A percentile compares a stretch with the other conserved stretches of the same genome.
phyloP scores from a whole-genome alignment of 116 monocot genomes.

The Trichopus zeylanicus region DNA sequence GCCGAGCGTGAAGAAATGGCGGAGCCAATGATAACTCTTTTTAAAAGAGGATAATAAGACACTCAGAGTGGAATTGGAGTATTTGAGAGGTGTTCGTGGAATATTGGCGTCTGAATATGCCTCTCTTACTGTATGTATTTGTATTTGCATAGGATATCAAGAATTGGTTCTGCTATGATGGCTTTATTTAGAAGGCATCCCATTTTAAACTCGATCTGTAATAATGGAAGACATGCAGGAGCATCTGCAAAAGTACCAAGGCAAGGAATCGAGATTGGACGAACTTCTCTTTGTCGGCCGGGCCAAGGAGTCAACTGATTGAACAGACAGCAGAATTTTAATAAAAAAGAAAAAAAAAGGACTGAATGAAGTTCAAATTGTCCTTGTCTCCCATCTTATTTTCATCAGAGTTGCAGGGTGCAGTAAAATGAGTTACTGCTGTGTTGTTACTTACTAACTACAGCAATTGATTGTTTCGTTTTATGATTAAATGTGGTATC shows the following conservation, averaged over 20 bases:
- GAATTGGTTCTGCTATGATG: not conserved
- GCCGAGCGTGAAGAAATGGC: constrained; percentile 27
- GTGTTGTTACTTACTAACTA: not conserved
- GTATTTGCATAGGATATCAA: not conserved
- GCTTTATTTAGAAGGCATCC: not conserved
- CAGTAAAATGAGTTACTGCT: not conserved
- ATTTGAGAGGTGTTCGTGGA: not conserved
- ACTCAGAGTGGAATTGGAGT: constrained; percentile 11
- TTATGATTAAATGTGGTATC: no score
- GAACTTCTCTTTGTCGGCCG: not conserved
- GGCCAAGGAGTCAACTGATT: not conserved
- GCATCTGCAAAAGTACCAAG: not conserved
- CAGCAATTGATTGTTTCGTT: no score
- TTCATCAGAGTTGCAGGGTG: not conserved
- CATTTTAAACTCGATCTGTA: not conserved
- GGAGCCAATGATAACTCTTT: constrained; percentile 10
- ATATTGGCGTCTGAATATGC: constrained; percentile 16
- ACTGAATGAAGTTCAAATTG: not conserved
- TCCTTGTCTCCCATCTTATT: not conserved
- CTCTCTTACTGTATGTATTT: constrained; percentile 16
- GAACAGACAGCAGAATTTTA: no score
- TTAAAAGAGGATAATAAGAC: constrained; percentile 22
- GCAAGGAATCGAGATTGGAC: not conserved
- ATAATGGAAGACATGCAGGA: not conserved
- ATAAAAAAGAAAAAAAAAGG: no score